Conservation (phyloP, 1,284 basidiomycete species). For the Xerocomus alliaceus region DNA sequence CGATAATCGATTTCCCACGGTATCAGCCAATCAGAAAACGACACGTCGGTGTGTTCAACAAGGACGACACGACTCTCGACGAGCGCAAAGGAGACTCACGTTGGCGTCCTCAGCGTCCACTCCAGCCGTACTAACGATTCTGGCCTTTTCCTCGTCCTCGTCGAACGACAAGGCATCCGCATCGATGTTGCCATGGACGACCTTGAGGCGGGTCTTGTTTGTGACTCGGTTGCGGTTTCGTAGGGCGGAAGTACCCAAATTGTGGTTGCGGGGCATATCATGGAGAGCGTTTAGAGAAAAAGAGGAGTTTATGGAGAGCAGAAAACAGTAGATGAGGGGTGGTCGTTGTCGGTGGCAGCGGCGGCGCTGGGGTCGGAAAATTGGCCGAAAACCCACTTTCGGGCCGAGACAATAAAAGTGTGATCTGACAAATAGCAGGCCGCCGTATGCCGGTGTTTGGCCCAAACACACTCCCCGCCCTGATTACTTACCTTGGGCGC, state of each 20-base stretch:
- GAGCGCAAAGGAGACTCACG: conserved; percentile 60
- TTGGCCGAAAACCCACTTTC: conserved; percentile 49
- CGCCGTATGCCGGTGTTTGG: conserved; percentile 44
- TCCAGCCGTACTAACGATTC: conserved; percentile 66
- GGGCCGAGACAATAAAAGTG: conserved; percentile 46
- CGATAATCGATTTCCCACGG: conserved; percentile 58
- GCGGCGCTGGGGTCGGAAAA: conserved; percentile 48
- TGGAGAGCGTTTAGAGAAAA: conserved; percentile 52
- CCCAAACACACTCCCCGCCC: conserved; percentile 33
- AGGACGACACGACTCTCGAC: conserved; percentile 46
- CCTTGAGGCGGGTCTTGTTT: conserved; percentile 88
- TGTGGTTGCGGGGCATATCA: conserved; percentile 83
- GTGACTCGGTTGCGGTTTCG: conserved; percentile 87
- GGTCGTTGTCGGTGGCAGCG: conserved; percentile 46
- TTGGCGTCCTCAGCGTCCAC: conserved; percentile 90
- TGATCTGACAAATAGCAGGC: conserved; percentile 37
- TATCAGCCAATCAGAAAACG: conserved; percentile 53
- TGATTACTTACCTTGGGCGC: conserved; percentile 34
- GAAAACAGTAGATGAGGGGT: conserved; percentile 25
- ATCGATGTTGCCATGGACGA: conserved; percentile 81
- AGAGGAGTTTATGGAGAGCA: conserved; percentile 19
- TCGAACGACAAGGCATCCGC: conserved; percentile 82
- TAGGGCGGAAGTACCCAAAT: conserved; percentile 74
- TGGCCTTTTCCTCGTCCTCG: conserved; percentile 82
- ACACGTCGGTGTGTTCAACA: conserved; percentile 56